Conservation (phyloP, 805 yeast genomes). For the Candida morakotiae region DNA sequence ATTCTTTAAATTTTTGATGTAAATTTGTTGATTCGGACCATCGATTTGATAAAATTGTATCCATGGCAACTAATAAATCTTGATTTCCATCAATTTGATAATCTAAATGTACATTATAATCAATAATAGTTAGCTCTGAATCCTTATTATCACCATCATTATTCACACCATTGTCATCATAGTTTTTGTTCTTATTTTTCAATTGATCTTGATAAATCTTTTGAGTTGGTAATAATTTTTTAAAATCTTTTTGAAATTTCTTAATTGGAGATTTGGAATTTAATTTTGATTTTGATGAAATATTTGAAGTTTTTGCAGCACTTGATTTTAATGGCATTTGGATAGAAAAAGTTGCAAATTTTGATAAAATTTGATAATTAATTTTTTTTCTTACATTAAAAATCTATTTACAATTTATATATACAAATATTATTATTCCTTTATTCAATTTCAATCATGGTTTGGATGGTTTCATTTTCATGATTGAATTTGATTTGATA, state of each 20-base stretch:
- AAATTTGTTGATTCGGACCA: conserved; percentile 35
- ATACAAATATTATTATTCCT: too few relatives aligned
- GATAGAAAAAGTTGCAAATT: too few relatives aligned
- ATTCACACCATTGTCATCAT: too few relatives aligned
- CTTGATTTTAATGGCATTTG: conserved; percentile 22
- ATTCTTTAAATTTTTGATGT: conserved; percentile 19
- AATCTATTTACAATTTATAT: conserved; percentile 1
- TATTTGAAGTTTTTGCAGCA: conserved; percentile 37
- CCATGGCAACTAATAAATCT: conserved; percentile 28
- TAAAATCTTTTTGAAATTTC: conserved; percentile 20
- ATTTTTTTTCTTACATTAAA: too few relatives aligned
- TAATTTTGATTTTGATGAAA: conserved; percentile 15
- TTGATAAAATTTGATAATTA: too few relatives aligned
- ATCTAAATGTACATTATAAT: conserved; percentile 38
- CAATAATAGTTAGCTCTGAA: conserved; percentile 16
- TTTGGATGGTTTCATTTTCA: conserved; percentile 4
- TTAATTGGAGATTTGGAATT: conserved; percentile 20
- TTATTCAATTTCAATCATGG: conserved; percentile 7
- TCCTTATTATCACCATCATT: background rate
- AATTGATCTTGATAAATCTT: conserved; percentile 14
- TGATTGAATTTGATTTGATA: conserved; percentile 14
- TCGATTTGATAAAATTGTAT: conserved; percentile 27
- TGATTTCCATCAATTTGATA: conserved; percentile 29
- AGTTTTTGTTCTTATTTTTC: background rate
- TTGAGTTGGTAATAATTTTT: conserved; percentile 24